phyloP scores from a whole-genome alignment of 202 grass and related monocot genomes.

The Schoenoplectus tabernaemontani region DNA sequence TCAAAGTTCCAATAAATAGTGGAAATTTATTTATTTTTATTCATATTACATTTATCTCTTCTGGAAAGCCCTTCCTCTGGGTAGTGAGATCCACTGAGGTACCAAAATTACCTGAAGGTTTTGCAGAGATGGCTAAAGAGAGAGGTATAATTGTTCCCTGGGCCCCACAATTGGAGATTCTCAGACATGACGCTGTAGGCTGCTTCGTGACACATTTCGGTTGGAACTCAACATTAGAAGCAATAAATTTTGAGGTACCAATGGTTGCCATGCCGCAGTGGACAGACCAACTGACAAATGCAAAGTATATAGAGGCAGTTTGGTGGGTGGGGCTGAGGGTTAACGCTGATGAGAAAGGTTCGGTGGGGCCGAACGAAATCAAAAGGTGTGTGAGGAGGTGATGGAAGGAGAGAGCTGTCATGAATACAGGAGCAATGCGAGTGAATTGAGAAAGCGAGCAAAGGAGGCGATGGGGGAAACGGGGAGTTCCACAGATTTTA shows the following conservation, averaged over 20 bases:
- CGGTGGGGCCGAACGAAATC: conserved; percentile 24
- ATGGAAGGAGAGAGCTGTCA: conserved; percentile 15
- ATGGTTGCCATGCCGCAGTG: conserved; percentile 26
- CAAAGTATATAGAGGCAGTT: conserved; percentile 25
- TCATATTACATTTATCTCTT: too few species aligned
- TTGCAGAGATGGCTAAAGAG: not conserved
- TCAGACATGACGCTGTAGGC: conserved; percentile 14
- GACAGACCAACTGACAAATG: conserved; percentile 28
- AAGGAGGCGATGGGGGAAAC: not conserved
- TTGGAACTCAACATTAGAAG: conserved; percentile 35
- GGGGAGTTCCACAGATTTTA: conserved; percentile 17
- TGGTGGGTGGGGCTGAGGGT: conserved; percentile 26
- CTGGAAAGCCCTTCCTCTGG: conserved; percentile 47
- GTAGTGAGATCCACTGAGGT: conserved; percentile 43
- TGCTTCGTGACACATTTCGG: conserved; percentile 38
- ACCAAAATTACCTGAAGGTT: conserved; percentile 32
- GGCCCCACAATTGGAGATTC: conserved; percentile 24
- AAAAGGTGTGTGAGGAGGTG: conserved; percentile 27
- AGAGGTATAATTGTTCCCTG: conserved; percentile 24
- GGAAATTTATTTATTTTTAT: too few species aligned
- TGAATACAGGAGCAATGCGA: not conserved
- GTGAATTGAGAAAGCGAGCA: not conserved
- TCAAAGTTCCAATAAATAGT: too few species aligned
- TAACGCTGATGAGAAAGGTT: not conserved
- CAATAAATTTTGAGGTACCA: conserved; percentile 4